These are phyloP conservation scores for Coniella lustricola DNA, from an alignment of 2,329 filamentous ascomycete species.

Conservation along the genomic window DNA sequence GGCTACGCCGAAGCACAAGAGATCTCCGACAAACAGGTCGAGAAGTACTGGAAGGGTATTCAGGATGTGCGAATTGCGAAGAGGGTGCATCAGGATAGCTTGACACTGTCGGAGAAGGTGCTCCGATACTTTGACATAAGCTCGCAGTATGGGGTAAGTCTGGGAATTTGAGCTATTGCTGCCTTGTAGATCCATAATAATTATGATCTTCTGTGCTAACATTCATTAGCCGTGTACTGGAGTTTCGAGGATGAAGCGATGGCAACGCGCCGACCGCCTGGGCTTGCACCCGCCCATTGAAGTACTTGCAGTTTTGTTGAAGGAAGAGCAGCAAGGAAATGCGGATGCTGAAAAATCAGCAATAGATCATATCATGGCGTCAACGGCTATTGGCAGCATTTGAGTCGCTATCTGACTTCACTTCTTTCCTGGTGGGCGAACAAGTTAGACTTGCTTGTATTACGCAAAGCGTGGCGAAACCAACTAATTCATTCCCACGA, in stretches of 20 bases:
- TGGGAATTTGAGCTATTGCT: too few species aligned
- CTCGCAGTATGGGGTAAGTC: slow-evolving; percentile 83
- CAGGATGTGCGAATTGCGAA: slow-evolving; percentile 62
- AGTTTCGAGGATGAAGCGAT: slow-evolving; percentile 71
- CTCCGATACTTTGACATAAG: slow-evolving; percentile 88
- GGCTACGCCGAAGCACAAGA: slow-evolving; percentile 53
- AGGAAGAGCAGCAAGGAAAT: slow-evolving; percentile 55
- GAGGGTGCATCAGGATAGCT: slow-evolving; percentile 68
- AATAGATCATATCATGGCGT: slow-evolving; percentile 61
- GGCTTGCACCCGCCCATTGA: slow-evolving; percentile 83
- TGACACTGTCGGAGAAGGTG: slow-evolving; percentile 75
- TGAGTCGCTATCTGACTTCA: slow-evolving; percentile 2
- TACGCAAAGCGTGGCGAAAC: too few species aligned
- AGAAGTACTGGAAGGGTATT: slow-evolving; percentile 68
- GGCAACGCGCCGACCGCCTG: slow-evolving; percentile 78
- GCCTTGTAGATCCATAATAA: background rate
- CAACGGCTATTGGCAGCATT: slow-evolving; percentile 33
- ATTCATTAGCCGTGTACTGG: slow-evolving; percentile 73
- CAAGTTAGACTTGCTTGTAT: too few species aligned
- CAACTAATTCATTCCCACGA: too few species aligned
- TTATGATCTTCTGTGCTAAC: slow-evolving; percentile 1
- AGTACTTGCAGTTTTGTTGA: slow-evolving; percentile 76
- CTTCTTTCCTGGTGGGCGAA: too few species aligned
- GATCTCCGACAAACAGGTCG: slow-evolving; percentile 62
- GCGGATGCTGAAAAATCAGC: slow-evolving; percentile 58